phyloP scores from a whole-genome alignment of 805 yeast genomes.

The Pichia paraexigua region DNA sequence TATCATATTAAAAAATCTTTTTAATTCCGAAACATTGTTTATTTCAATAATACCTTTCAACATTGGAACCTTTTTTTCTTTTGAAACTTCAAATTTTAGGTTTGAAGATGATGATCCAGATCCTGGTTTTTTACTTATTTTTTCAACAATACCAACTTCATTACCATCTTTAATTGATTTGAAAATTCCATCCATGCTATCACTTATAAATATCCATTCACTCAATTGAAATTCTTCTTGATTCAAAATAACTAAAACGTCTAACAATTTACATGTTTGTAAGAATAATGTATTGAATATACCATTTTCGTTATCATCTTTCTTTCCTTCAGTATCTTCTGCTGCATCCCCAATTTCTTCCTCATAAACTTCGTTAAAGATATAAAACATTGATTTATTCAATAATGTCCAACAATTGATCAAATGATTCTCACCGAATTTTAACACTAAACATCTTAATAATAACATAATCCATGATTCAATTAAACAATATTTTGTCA shows the following conservation, averaged over 20 bases:
- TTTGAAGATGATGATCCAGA: neutral
- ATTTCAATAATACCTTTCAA: constrained; percentile 36
- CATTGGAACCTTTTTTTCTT: constrained; percentile 35
- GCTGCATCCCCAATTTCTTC: constrained; percentile 20
- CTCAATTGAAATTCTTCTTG: constrained; percentile 68
- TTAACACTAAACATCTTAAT: constrained; percentile 57
- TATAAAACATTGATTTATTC: constrained; percentile 48
- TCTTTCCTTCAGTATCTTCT: constrained; percentile 14
- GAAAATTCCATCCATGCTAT: constrained; percentile 33
- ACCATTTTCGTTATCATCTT: constrained; percentile 6
- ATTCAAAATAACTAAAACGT: constrained; percentile 57
- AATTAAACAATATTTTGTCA: constrained; percentile 21
- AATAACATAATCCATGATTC: constrained; percentile 43
- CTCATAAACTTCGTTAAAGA: constrained; percentile 28
- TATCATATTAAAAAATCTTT: constrained; percentile 57
- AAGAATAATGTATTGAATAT: constrained; percentile 37
- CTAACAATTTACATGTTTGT: constrained; percentile 71
- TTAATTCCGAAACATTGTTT: constrained; percentile 38
- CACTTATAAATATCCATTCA: constrained; percentile 83
- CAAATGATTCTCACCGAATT: constrained; percentile 56
- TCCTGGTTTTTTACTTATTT: constrained; percentile 17
- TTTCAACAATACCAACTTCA: constrained; percentile 30
- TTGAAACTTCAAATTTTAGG: constrained; percentile 7
- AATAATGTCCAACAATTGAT: constrained; percentile 63
- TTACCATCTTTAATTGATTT: constrained; percentile 9